These are phyloP conservation scores for Calonectria naviculata DNA, from an alignment of 2,329 filamentous ascomycete genomes.

Conservation along the genomic window DNA sequence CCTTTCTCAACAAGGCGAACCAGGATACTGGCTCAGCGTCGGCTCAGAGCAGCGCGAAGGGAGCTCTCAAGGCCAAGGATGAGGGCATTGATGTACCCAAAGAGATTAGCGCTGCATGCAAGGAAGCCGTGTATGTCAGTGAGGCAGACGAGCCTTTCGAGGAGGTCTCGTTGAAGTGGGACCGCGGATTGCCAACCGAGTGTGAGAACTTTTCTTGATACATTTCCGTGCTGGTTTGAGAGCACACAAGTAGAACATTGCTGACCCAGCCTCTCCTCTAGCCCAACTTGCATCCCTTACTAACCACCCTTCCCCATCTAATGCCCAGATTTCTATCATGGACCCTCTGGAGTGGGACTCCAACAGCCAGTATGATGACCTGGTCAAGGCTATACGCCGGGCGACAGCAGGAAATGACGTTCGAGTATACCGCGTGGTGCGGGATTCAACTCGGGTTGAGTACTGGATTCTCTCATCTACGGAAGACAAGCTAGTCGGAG, in stretches of 20 bases:
- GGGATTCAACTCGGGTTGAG: slow-evolving; percentile 73
- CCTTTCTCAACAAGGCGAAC: slow-evolving; percentile 91
- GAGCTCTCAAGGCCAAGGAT: slow-evolving; percentile 64
- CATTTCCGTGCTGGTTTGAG: not conserved
- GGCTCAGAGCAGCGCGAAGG: slow-evolving; percentile 29
- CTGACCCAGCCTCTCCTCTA: slow-evolving; percentile 45
- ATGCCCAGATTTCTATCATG: slow-evolving; percentile 72
- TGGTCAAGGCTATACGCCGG: slow-evolving; percentile 76
- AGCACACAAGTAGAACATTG: not conserved
- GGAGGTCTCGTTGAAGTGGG: slow-evolving; percentile 75
- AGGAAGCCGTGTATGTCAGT: slow-evolving; percentile 75
- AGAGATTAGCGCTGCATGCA: slow-evolving; percentile 60
- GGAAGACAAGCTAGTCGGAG: slow-evolving; percentile 75
- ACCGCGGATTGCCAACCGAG: slow-evolving; percentile 68
- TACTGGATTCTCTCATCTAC: slow-evolving; percentile 82
- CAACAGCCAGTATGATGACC: slow-evolving; percentile 73
- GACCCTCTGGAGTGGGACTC: slow-evolving; percentile 80
- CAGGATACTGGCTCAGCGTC: slow-evolving; percentile 64
- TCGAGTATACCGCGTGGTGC: slow-evolving; percentile 78
- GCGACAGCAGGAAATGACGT: slow-evolving; percentile 74
- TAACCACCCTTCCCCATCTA: slow-evolving; percentile 62
- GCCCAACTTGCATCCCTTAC: slow-evolving; percentile 79
- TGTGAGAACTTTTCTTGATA: slow-evolving; percentile 55
- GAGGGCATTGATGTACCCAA: slow-evolving; percentile 69
- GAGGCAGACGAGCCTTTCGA: slow-evolving; percentile 91